These are phyloP conservation scores for Penicillium desertorum DNA, from an alignment of 495 filamentous ascomycete species.

Conservation along the genomic window DNA sequence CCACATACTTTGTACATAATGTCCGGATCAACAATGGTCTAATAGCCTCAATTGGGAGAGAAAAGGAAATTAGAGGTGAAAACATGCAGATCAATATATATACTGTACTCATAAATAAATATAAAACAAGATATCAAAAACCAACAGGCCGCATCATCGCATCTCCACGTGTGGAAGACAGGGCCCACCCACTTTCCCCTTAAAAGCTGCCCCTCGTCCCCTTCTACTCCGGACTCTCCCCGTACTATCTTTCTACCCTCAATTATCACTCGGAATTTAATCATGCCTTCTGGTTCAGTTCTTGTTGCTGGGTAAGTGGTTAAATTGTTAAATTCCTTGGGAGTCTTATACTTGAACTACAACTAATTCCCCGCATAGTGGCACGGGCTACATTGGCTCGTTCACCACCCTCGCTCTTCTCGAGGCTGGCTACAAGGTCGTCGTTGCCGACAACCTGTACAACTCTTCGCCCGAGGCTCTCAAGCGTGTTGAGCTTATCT, in stretches of 20 bases:
- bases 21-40: background rate
- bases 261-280: conserved; percentile 19
- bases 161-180: conserved; percentile 7
- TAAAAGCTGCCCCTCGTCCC: conserved; percentile 28
- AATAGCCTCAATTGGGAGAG: background rate
- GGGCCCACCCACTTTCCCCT: conserved; percentile 24
- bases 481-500: conserved; percentile 90
- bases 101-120: no score
- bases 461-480: conserved; percentile 89
- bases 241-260: background rate
- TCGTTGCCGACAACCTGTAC: conserved; percentile 93
- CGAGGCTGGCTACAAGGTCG: conserved; percentile 90
- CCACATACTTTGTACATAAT: conserved; percentile 1
- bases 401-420: conserved; percentile 93
- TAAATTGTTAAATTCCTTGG: conserved; percentile 15
- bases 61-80: background rate
- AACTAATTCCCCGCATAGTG: conserved; percentile 54
- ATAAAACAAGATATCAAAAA: conserved; percentile 6
- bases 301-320: conserved; percentile 80
- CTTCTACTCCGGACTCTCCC: conserved; percentile 11
- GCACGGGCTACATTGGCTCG: conserved; percentile 97
- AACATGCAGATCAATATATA: background rate
- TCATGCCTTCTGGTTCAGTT: conserved; percentile 81
- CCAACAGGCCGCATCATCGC: conserved; percentile 18
- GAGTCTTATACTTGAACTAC: conserved; percentile 9